Base-by-base conservation (phyloP, 768 basidiomycete genomes). In the Trametopsis cervina region DNA sequence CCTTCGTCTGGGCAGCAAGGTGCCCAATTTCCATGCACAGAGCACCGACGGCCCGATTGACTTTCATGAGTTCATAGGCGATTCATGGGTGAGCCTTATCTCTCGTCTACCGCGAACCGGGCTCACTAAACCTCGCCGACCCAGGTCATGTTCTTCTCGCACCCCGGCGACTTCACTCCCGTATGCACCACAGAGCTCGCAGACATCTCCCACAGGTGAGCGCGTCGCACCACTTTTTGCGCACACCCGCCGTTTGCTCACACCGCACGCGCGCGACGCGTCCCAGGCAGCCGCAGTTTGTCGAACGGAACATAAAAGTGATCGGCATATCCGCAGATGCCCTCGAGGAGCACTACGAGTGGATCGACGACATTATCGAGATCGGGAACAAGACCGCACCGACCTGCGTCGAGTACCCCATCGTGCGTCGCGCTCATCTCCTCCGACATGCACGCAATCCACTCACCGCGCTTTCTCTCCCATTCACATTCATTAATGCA, bases 171-270 rank as follows among this genome's bases (percentile, higher is more conserved):
- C 63, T 91, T 91, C 62, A 89, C 87, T 15, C 87, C 88, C 40
- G 85, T 93, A 42, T 93, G 89, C 76, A 94, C 96, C 41, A 99
- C 96, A 45, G 96, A 98, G 71, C 85, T 98, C 29, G 93, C 90
- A 43, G 95, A 96, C 64, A 93, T 96, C 40, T 86, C 96, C 42
- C 85, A 90, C 55, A 88, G 60, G 61, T 63, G 39, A 43, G 56
- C 41, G 9, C 12, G 23, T 21, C 13, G 29, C 17, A 11, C 24
- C 40, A 9, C 12, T 23, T 24, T 20, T 41, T 36, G 12, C 42
- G 21, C 20, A 9, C n/a, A n/a, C n/a, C 17, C 23, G 11, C 18
- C 3, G 6, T 7, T n/a, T 24, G 35, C 42, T 42, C 24, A 24
- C n/a, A 4, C 17, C 37, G 23, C 29, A 15, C 7, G 9, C 29